Conservation (phyloP, 768 basidiomycete genomes). For the Kwoniella mangroviensis region DNA sequence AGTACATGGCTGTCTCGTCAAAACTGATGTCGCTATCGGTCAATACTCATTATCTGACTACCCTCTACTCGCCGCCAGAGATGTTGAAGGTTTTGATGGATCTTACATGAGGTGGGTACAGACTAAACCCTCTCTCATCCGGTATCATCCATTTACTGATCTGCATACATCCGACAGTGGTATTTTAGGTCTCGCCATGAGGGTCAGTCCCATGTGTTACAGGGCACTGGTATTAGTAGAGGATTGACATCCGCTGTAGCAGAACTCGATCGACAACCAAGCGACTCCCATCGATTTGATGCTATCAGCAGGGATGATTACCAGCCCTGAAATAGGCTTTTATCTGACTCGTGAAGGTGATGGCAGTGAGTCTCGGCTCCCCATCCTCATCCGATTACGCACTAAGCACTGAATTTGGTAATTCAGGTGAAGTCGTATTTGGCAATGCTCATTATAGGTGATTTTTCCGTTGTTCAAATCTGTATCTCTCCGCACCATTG, state of each 20-base stretch:
- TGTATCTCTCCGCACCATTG: not conserved
- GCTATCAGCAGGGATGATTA: not conserved
- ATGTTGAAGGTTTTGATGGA: slow-evolving; percentile 15
- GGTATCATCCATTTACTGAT: not conserved
- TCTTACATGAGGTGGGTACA: slow-evolving; percentile 8
- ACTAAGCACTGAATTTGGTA: not conserved
- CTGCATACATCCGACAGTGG: not conserved
- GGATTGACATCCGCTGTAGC: not conserved
- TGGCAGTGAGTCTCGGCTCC: slow-evolving; percentile 4
- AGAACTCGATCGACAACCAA: slow-evolving; percentile 4
- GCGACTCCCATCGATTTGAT: slow-evolving; percentile 11
- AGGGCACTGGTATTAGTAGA: not conserved
- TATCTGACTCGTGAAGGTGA: slow-evolving; percentile 6
- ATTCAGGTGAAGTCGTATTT: slow-evolving; percentile 11
- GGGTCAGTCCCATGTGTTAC: not conserved
- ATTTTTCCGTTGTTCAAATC: not conserved
- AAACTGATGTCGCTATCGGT: slow-evolving; percentile 14
- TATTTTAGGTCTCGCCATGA: slow-evolving; percentile 13
- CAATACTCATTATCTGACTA: not conserved
- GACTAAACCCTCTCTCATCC: not conserved
- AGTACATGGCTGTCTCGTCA: slow-evolving; percentile 14
- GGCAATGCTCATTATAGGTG: slow-evolving; percentile 14
- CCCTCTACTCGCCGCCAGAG: slow-evolving; percentile 3
- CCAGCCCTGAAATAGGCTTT: slow-evolving; percentile 11
- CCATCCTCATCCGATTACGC: not conserved